Evolutionary conservation across 768 basidiomycete species (phyloP).

Genomic region (Auricularia heimuer): DNA sequence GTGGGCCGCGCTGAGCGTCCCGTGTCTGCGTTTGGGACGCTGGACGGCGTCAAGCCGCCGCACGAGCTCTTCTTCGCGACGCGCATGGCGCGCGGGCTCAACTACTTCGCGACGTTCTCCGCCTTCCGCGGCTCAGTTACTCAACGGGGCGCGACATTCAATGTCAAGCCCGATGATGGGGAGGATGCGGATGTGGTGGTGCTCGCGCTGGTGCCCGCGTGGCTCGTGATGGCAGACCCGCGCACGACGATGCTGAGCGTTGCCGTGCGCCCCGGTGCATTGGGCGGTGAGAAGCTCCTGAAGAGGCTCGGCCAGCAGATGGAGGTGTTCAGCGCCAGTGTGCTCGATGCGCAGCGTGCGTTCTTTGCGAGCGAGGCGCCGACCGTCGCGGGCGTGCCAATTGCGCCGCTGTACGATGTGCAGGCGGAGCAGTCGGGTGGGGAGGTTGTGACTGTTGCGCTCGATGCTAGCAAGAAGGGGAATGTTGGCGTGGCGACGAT

Average conservation of each 20-base stretch:
- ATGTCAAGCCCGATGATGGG: neutral
- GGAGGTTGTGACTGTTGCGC: neutral
- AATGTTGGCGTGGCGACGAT: neutral
- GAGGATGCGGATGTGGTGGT: neutral
- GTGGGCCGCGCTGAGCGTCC: neutral
- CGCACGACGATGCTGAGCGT: neutral
- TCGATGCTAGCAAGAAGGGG: neutral
- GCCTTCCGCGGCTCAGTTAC: neutral
- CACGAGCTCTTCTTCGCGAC: neutral
- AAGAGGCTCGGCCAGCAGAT: neutral
- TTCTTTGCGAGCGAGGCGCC: neutral
- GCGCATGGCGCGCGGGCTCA: neutral
- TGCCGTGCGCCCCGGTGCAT: neutral
- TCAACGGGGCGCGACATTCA: neutral
- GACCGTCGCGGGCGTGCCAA: neutral
- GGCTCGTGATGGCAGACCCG: neutral
- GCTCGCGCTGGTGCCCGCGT: neutral
- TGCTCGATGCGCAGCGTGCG: neutral
- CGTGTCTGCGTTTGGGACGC: neutral
- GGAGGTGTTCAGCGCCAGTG: neutral
- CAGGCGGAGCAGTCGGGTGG: neutral
- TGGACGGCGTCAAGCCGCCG: no score
- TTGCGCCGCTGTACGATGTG: neutral
- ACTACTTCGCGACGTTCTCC: neutral
- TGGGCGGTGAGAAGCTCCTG: neutral